Conservation (phyloP, 2,329 filamentous ascomycete genomes). For the Ophiognomonia clavigignenti-juglandacearum region DNA sequence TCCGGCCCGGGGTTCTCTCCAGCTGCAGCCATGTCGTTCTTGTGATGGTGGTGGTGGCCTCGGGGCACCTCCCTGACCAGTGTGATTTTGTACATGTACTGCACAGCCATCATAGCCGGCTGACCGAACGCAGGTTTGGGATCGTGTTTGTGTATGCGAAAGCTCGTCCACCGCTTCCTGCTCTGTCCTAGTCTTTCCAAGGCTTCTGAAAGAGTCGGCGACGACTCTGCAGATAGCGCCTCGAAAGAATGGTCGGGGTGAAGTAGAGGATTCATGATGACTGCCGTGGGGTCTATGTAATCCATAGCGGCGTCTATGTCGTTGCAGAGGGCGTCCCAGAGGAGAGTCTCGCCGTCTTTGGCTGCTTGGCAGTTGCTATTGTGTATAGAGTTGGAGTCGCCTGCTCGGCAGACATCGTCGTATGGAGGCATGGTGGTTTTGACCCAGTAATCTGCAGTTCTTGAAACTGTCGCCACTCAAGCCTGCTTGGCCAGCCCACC, state of each 20-base stretch:
- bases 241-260: slow-evolving; percentile 7
- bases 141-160: slow-evolving; percentile 9
- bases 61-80: slow-evolving; percentile 1
- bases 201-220: slow-evolving; percentile 6
- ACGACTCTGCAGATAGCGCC: slow-evolving; percentile 3
- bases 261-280: slow-evolving; percentile 13
- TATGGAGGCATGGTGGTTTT: too few species aligned
- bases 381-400: slow-evolving; percentile 9
- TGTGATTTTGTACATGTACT: slow-evolving; percentile 12
- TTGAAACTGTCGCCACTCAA: too few species aligned
- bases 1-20: not conserved
- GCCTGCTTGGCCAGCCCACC: too few species aligned
- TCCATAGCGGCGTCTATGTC: not conserved
- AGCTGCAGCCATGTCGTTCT: not conserved
- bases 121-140: slow-evolving; percentile 6
- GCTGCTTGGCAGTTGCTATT: slow-evolving; percentile 9
- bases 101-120: slow-evolving; percentile 13
- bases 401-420: not conserved
- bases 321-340: slow-evolving; percentile 10
- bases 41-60: not conserved
- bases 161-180: slow-evolving; percentile 7
- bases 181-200: slow-evolving; percentile 3
- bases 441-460: too few species aligned
- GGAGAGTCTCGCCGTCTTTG: slow-evolving; percentile 3
- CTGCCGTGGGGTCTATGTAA: slow-evolving; percentile 9